Percentiles rank a stretch among this genome's conserved stretches.
These are phyloP conservation scores for Begonia peltatifolia DNA, from an alignment of 306 rosid genomes.

Conservation along the genomic window DNA sequence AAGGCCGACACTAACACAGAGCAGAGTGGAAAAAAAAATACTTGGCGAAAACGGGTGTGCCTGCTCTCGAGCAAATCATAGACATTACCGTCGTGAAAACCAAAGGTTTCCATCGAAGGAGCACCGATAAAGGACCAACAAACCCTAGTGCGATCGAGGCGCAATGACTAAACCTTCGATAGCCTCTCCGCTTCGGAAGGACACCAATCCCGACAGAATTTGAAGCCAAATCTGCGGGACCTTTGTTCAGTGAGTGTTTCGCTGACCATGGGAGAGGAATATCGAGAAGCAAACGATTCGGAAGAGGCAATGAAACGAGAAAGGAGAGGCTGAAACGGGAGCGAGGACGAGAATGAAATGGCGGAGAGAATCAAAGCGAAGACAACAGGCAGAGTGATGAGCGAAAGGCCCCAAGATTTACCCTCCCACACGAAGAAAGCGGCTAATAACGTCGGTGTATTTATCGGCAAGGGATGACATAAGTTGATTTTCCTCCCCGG, in stretches of 20 bases:
- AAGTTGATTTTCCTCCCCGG: too few relatives aligned
- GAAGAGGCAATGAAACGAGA: too few relatives aligned
- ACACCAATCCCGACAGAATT: conserved; percentile 13
- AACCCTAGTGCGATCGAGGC: conserved; percentile 15
- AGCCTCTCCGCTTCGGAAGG: conserved; percentile 21
- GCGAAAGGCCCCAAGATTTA: too few relatives aligned
- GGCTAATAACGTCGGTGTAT: too few relatives aligned
- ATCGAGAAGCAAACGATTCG: too few relatives aligned
- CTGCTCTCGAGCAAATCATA: conserved; percentile 41
- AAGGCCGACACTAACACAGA: too few relatives aligned
- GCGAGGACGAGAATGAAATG: too few relatives aligned
- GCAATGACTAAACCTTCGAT: conserved; percentile 10
- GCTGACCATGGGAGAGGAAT: background rate
- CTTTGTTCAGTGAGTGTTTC: background rate
- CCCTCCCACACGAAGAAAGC: too few relatives aligned
- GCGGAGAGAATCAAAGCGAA: too few relatives aligned
- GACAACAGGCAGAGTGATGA: too few relatives aligned
- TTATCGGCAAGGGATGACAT: too few relatives aligned
- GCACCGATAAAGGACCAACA: conserved; percentile 5
- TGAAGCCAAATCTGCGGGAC: background rate
- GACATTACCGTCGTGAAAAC: conserved; percentile 59
- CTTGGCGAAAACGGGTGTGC: conserved; percentile 33
- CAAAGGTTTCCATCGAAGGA: conserved; percentile 50
- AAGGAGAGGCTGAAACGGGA: background rate
- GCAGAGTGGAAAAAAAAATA: conserved; percentile 4